Evolutionary conservation across 225 moss, liverwort and hornwort genomes (phyloP).

Genomic region (Pleurozium schreberi): DNA sequence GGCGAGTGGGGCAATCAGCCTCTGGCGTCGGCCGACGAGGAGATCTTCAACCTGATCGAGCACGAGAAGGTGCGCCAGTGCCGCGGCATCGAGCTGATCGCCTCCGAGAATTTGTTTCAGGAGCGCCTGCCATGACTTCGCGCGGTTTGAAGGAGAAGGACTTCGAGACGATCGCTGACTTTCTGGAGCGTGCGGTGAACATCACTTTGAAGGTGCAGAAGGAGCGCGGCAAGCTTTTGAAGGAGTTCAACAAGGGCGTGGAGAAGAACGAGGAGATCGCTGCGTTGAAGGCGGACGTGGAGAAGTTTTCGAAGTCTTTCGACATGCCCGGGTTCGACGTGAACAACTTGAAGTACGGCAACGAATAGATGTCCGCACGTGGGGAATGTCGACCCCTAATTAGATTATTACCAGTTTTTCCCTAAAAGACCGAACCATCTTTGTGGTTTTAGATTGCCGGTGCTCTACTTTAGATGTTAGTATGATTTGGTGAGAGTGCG

Average conservation of each 20-base stretch:
- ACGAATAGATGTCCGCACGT: neutral
- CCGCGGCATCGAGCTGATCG: conserved; percentile 52
- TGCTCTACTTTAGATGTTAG: neutral
- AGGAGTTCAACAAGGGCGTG: conserved; percentile 90
- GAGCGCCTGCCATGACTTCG: conserved; percentile 93
- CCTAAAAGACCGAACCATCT: neutral
- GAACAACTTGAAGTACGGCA: conserved; percentile 54
- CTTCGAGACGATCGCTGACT: conserved; percentile 81
- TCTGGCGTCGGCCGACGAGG: conserved; percentile 29
- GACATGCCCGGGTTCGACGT: conserved; percentile 90
- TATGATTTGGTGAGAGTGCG: neutral
- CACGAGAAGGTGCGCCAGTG: conserved; percentile 56
- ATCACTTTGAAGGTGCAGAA: conserved; percentile 84
- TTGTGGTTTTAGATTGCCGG: neutral
- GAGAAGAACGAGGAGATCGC: conserved; percentile 61
- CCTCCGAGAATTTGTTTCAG: conserved; percentile 50
- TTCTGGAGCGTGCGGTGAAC: conserved; percentile 71
- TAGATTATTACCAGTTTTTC: no score
- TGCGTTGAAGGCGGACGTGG: conserved; percentile 51
- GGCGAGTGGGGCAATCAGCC: conserved; percentile 41
- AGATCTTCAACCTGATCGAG: conserved; percentile 54
- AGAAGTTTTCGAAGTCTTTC: conserved; percentile 75
- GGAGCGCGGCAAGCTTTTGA: conserved; percentile 74
- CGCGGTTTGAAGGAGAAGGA: conserved; percentile 94
- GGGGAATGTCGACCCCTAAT: neutral